These are phyloP conservation scores for Macrocystidia cucumis DNA, from an alignment of 1,284 basidiomycete species.

Conservation along the genomic window DNA sequence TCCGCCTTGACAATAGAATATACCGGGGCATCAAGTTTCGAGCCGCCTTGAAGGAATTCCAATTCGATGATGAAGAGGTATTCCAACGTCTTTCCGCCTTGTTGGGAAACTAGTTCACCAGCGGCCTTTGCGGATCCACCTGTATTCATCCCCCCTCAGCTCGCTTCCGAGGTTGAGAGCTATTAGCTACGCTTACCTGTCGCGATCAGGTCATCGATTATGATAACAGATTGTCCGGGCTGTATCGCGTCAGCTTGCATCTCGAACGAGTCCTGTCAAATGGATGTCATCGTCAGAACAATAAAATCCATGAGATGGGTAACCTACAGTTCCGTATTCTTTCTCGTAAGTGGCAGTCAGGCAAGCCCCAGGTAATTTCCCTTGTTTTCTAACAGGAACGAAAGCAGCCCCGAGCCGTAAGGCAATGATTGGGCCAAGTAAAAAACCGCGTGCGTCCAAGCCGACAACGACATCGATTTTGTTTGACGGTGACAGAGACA, in stretches of 20 bases:
- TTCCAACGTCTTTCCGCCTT: slow-evolving; percentile 82
- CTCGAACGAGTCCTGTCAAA: slow-evolving; percentile 78
- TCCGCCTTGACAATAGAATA: slow-evolving; percentile 81
- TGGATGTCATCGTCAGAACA: not conserved
- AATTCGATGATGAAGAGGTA: slow-evolving; percentile 95
- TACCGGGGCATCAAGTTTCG: slow-evolving; percentile 79
- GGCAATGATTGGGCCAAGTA: slow-evolving; percentile 91
- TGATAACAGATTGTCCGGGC: slow-evolving; percentile 78
- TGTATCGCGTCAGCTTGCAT: slow-evolving; percentile 88
- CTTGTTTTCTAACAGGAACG: slow-evolving; percentile 91
- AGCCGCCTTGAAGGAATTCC: slow-evolving; percentile 73
- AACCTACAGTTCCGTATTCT: slow-evolving; percentile 83
- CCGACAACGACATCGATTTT: slow-evolving; percentile 95
- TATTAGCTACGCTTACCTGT: slow-evolving; percentile 53
- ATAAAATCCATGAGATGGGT: slow-evolving; percentile 7
- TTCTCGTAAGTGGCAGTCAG: slow-evolving; percentile 80
- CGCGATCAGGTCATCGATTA: slow-evolving; percentile 96
- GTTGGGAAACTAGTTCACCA: slow-evolving; percentile 81
- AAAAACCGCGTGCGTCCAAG: slow-evolving; percentile 94
- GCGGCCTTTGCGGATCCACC: slow-evolving; percentile 95
- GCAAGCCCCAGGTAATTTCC: slow-evolving; percentile 89
- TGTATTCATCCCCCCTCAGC: slow-evolving; percentile 17
- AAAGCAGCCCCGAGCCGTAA: slow-evolving; percentile 90
- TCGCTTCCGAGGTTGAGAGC: slow-evolving; percentile 1
- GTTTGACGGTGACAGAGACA: slow-evolving; percentile 48